A percentile compares a stretch with the other conserved stretches of the same genome.
These are phyloP conservation scores for Diaporthe citriasiana DNA, from an alignment of 2,329 filamentous ascomycete species.

Conservation along the genomic window DNA sequence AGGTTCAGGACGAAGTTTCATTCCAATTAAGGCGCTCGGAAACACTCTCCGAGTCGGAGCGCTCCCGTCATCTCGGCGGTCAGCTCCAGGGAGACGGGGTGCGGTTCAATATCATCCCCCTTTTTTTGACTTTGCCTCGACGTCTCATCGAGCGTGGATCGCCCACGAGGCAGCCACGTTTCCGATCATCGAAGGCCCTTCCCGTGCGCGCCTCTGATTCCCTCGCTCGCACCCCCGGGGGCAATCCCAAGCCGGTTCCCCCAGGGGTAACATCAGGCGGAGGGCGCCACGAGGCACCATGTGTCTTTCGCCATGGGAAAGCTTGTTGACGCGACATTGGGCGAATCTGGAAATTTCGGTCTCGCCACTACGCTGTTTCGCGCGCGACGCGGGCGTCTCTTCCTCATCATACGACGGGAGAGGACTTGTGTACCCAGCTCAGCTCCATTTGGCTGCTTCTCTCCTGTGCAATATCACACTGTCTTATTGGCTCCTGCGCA, in stretches of 20 bases:
- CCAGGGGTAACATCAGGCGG: constrained; percentile 13
- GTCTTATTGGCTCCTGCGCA: constrained; percentile 10
- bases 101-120: neutral
- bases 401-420: constrained; percentile 7
- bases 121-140: constrained; percentile 22
- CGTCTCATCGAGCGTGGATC: constrained; percentile 34
- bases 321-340: constrained; percentile 17
- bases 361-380: constrained; percentile 11
- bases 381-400: neutral
- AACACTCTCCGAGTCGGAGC: constrained; percentile 10
- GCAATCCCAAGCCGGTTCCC: constrained; percentile 1
- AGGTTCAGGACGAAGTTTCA: constrained; percentile 25
- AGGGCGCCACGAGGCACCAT: constrained; percentile 5
- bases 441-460: neutral
- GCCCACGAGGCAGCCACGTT: constrained; percentile 31
- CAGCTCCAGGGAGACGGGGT: neutral
- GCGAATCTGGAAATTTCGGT: constrained; percentile 3
- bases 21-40: constrained; percentile 21
- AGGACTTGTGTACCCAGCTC: neutral
- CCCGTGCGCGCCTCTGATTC: neutral
- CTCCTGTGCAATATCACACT: neutral
- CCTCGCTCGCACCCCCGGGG: constrained; percentile 3
- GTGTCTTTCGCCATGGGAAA: neutral
- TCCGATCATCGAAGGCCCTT: constrained; percentile 26
- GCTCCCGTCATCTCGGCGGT: constrained; percentile 9